Evolutionary conservation across 208 protist species (phyloP), one percentile per base, ranked within the genome.

Genomic region (Phytomonas sp.): DNA sequence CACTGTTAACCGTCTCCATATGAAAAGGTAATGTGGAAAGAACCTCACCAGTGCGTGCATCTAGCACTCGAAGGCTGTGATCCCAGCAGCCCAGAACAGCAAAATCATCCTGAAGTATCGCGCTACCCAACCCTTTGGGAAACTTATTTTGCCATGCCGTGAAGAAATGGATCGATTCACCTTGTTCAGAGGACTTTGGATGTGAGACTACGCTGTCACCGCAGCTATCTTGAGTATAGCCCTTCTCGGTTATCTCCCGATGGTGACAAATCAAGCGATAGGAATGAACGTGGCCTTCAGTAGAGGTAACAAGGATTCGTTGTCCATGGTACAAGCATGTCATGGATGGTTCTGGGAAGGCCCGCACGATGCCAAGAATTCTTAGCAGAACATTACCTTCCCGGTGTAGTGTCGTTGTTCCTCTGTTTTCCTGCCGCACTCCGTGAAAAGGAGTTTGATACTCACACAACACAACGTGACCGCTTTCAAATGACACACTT

Each of bases 51-150:
- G 81, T 77, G 26, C 74, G 75, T 20, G 63, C 77, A 61, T 80
- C 87, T 63, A 87, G 87, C 15, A 91, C 79, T 36, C 89, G 86
- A 63, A 92, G 60, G 13, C 80, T 90, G 63, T 80, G 79, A 73
- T 95, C 89, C 87, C 89, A 95, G 31, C 81, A 82, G 6, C 87
- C 89, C 7, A 84, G 60, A 8, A 95, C 67, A 40, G 80, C 65
- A 26, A 92, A 62, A 66, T 84, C 75, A 29, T 76, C 79, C 43
- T 89, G 75, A 23, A 91, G 34, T 23, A 71, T 76, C 1, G 81
- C 46, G 60, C 83, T 84, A 28, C 89, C 89, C 28, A 95, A 51
- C 31, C 89, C 87, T 68, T 90, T 91, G 51, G 70, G 76, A 3
- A 87, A 63, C 20, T 70, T 70, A 15, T 62, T 53, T 37, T 83